Evolutionary conservation across 352 stramenopile genomes (phyloP).

Genomic region (Labyrinthula sp.): DNA sequence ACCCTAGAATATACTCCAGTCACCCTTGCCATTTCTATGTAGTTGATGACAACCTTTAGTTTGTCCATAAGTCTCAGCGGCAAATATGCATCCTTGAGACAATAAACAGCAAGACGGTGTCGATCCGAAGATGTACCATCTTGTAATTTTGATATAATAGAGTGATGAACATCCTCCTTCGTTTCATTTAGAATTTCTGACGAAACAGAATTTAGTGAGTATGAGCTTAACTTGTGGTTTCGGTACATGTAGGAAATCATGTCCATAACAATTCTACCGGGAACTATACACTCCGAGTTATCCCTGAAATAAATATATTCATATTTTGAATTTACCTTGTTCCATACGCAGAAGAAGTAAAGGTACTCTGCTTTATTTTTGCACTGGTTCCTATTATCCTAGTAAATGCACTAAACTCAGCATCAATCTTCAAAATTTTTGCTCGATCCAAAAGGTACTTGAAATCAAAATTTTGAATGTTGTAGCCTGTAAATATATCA

Average conservation of each 20-base stretch:
- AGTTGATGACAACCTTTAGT: conserved; percentile 94
- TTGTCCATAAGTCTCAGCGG: conserved; percentile 90
- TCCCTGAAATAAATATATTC: no score
- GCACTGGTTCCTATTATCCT: conserved; percentile 58
- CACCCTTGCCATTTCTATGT: conserved; percentile 98
- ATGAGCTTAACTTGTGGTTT: conserved; percentile 95
- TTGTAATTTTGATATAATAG: conserved; percentile 84
- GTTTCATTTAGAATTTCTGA: conserved; percentile 87
- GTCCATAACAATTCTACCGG: conserved; percentile 93
- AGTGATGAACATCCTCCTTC: conserved; percentile 98
- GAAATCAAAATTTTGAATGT: conserved; percentile 98
- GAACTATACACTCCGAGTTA: conserved; percentile 91
- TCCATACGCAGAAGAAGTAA: conserved; percentile 86
- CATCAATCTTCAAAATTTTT: conserved; percentile 61
- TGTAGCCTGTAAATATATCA: conserved; percentile 97
- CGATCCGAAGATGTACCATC: conserved; percentile 85
- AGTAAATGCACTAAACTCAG: conserved; percentile 50
- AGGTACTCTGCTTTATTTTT: conserved; percentile 89
- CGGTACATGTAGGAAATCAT: conserved; percentile 96
- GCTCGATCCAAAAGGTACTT: conserved; percentile 93
- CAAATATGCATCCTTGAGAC: conserved; percentile 92
- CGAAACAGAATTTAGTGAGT: conserved; percentile 95
- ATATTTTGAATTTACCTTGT: no score
- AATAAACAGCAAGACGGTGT: conserved; percentile 93
- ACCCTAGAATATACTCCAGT: no score